Evolutionary conservation across 208 protist species (phyloP).

Genomic region (Leishmania martiniquensis): DNA sequence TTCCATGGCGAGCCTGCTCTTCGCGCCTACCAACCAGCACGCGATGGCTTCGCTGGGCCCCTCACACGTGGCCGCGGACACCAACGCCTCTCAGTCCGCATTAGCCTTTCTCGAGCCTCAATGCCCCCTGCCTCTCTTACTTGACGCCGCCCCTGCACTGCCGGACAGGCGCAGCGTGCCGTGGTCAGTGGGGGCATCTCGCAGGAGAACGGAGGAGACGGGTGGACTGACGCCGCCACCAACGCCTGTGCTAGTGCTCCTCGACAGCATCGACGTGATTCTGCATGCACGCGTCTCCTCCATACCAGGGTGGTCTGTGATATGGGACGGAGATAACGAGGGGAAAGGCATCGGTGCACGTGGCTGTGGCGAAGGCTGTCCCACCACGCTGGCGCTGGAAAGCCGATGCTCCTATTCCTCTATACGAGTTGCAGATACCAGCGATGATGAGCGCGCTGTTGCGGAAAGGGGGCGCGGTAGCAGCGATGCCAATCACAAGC

Average conservation of each 20-base stretch:
- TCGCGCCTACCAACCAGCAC: background rate
- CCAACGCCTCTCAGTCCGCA: background rate
- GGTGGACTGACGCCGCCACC: background rate
- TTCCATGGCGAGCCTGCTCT: background rate
- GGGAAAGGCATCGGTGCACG: background rate
- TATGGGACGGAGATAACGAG: constrained; percentile 5
- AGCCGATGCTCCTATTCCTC: background rate
- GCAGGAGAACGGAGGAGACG: background rate
- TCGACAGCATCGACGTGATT: background rate
- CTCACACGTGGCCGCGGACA: background rate
- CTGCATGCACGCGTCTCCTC: background rate
- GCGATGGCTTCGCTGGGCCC: background rate
- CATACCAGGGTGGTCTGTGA: background rate
- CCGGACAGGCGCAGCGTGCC: background rate
- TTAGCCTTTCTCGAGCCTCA: background rate
- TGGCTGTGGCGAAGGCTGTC: background rate
- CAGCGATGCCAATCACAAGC: background rate
- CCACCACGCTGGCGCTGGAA: background rate
- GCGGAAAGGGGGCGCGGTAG: too few relatives aligned
- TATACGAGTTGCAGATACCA: background rate
- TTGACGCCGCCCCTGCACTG: background rate
- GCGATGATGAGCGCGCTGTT: background rate
- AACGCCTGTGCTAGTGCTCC: background rate
- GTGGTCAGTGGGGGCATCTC: background rate
- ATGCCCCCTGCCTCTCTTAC: background rate